Conservation (phyloP, 139 green algal genomes). For the Dunaliella primolecta region DNA sequence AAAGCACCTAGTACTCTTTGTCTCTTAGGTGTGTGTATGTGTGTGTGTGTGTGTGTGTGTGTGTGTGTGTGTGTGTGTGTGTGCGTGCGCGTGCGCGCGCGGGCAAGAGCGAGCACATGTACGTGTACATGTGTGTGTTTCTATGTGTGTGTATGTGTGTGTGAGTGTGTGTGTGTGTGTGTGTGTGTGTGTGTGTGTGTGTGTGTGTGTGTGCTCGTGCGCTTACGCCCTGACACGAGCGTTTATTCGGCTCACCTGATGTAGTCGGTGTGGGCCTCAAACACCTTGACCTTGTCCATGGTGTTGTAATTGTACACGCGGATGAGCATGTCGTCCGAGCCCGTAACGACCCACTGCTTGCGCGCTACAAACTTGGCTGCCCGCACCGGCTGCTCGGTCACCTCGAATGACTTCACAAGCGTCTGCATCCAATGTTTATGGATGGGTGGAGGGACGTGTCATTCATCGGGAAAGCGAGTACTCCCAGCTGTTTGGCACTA, state of each 20-base stretch:
- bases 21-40: too few species aligned
- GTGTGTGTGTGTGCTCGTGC: not conserved
- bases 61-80: conserved; percentile 1
- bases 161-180: not conserved
- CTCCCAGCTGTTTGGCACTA: too few species aligned
- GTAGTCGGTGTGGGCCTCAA: conserved; percentile 98
- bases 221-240: not conserved
- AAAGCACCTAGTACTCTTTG: too few species aligned
- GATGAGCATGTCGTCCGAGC: conserved; percentile 96
- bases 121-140: not conserved
- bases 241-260: conserved; percentile 67
- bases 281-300: conserved; percentile 94
- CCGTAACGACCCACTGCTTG: conserved; percentile 96
- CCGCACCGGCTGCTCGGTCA: conserved; percentile 93
- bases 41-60: too few species aligned
- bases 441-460: too few species aligned
- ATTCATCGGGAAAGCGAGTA: too few species aligned
- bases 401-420: conserved; percentile 97
- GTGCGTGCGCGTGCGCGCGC: not conserved
- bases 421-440: conserved; percentile 46
- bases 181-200: not conserved
- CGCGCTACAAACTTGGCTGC: conserved; percentile 93
- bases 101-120: not conserved
- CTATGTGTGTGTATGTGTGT: not conserved
- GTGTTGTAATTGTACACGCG: conserved; percentile 99